phyloP scores from a whole-genome alignment of 306 rosid genomes.

The Quercus berberidifolia region DNA sequence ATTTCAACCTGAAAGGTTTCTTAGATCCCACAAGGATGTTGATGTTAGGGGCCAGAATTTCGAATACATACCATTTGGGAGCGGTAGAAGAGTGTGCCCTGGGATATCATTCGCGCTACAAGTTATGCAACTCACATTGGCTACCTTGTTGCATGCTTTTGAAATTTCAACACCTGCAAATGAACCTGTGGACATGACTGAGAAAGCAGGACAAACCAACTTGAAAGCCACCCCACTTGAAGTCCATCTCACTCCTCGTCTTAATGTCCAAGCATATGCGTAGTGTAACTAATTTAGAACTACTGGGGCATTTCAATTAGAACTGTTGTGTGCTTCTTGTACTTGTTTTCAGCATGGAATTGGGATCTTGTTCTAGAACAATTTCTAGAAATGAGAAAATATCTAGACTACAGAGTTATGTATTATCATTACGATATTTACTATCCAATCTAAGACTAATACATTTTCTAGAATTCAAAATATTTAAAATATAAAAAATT shows the following conservation, averaged over 20 bases:
- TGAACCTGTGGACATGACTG: constrained; percentile 18
- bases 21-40: background rate
- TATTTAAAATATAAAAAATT: too few relatives aligned
- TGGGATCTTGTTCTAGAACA: too few relatives aligned
- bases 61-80: constrained; percentile 29
- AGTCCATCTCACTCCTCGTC: constrained; percentile 12
- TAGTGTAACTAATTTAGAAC: background rate
- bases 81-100: constrained; percentile 38
- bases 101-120: constrained; percentile 19
- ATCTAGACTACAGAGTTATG: too few relatives aligned
- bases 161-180: background rate
- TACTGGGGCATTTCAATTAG: too few relatives aligned
- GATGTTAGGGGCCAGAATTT: constrained; percentile 25
- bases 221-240: constrained; percentile 6
- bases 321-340: too few relatives aligned
- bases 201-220: background rate
- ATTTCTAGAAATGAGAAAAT: too few relatives aligned
- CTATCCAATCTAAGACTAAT: too few relatives aligned
- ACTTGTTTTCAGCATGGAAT: too few relatives aligned
- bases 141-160: constrained; percentile 11
- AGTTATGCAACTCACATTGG: constrained; percentile 19
- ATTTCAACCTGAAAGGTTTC: constrained; percentile 28
- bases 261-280: background rate
- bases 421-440: too few relatives aligned
- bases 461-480: too few relatives aligned